phyloP scores from a whole-genome alignment of 345 rosid species.

The Passiflora organensis region DNA sequence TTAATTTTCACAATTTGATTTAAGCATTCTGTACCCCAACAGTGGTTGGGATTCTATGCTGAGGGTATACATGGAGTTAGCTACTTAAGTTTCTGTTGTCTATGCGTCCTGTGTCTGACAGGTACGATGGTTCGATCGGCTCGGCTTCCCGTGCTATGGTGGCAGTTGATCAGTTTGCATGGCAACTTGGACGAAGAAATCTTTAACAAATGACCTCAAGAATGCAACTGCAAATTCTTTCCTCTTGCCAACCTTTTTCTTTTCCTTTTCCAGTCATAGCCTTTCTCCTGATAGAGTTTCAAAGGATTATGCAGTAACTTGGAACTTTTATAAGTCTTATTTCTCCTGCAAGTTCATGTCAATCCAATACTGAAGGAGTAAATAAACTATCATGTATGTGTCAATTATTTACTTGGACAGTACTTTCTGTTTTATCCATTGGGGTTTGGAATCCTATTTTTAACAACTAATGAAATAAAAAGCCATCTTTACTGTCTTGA shows the following conservation, averaged over 20 bases:
- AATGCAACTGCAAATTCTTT: not conserved
- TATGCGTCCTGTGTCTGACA: constrained; percentile 14
- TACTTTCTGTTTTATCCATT: too few relatives aligned
- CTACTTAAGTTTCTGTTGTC: not conserved
- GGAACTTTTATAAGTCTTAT: too few relatives aligned
- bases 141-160: constrained; percentile 66
- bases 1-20: not conserved
- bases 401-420: too few relatives aligned
- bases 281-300: too few relatives aligned
- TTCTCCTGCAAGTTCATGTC: too few relatives aligned
- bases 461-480: too few relatives aligned
- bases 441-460: too few relatives aligned
- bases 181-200: constrained; percentile 32
- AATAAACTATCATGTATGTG: too few relatives aligned
- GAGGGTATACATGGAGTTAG: not conserved
- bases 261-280: too few relatives aligned
- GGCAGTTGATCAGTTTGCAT: constrained; percentile 60
- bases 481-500: too few relatives aligned
- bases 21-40: not conserved
- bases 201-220: constrained; percentile 7
- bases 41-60: not conserved
- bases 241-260: not conserved
- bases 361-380: too few relatives aligned
- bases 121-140: constrained; percentile 77
- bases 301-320: too few relatives aligned